Evolutionary conservation across 805 yeast species (phyloP), one percentile per base, ranked within the genome.

Genomic region (Ascoidea tarda): DNA sequence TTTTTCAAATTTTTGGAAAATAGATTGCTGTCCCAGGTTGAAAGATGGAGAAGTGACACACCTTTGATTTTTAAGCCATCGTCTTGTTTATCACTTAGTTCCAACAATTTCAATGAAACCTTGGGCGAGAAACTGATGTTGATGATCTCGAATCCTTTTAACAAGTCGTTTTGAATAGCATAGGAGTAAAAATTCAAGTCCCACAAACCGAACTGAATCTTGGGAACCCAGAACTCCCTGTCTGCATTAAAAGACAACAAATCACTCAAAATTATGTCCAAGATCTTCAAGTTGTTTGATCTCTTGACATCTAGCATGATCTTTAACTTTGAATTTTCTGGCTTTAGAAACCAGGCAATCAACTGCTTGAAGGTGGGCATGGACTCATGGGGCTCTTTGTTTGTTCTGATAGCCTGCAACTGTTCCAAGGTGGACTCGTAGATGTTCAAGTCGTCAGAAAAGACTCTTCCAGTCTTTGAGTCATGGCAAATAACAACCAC

Each of bases 281-380:
- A 59, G 14, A 70, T 76, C n/a, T 69, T 86, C 59, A 74, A 80
- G 49, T 73, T 71, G 6, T 67, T 54, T n/a, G 55, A 76, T 42
- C 73, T 78, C 50, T 52, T 77, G 47, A 59, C 81, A 58, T 88
- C 88, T 66, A 95, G 95, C 5, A 60, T 86, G 14, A 59, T 76
- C 28, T 73, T 89, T 52, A 71, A 89, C 57, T 52, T 71, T 10
- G 73, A 81, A 5, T 89, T 89, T 65, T 88, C 88, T 70, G 53
- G 68, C 5, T 55, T n/a, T 38, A 38, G 14, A 49, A 63, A 55
- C 73, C 73, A 70, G 6, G 54, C 47, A 6, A 70, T 55, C 0
- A 62, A 55, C n/a, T 65, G 63, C 5, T 53, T 52, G 5, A 70
- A 60, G 5, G 66, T 57, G 1, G 70, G 68, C 55, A 69, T 59